Base-by-base conservation (phyloP, 78 protist genomes). In the Dictyostelium brefeldianum region DNA sequence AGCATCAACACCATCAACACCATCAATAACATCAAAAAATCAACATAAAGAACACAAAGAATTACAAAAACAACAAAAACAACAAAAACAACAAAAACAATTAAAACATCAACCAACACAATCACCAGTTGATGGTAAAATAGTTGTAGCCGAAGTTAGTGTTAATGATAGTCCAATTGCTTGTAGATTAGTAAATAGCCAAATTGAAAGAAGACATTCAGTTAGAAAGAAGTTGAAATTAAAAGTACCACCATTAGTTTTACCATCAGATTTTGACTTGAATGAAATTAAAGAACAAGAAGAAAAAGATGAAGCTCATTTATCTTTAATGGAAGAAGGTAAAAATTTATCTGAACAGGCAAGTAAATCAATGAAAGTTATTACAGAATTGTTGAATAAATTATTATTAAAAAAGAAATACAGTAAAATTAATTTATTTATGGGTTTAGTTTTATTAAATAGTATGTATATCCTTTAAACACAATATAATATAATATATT, bases 381-480 rank as follows among this genome's bases (percentile, higher is more conserved):
- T 87, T 2, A 57, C 92, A 3, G 83, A 59, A 5, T 29, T 87
- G 50, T 77, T 87, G n/a, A 77, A 87, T 29, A 87, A 77, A 62
- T 50, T 87, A 47, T 87, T 87, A 31, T 17, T 41, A 14, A 46
- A 57, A 20, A 87, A 57, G 36, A 77, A 46, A 50, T 87, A 87
- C 77, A 62, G 84, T 50, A 87, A 62, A 25, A 29, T 87, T 25
- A 73, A 75, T 46, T 59, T 87, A 20, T 74, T 87, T 31, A 87
- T 87, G 92, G 92, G 92, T 48, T 77, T 87, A 11, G 59, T 69
- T 18, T 62, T 87, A 47, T 71, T 87, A 64, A 62, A 87, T 31
- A 74, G 83, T 83, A 82, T 4, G 90, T n/a, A n/a, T n/a, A n/a
- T n/a, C n/a, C n/a, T n/a, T n/a, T n/a, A n/a, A n/a, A n/a, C n/a